Conservation (phyloP, 345 rosid species). For the Corchorus olitorius region DNA sequence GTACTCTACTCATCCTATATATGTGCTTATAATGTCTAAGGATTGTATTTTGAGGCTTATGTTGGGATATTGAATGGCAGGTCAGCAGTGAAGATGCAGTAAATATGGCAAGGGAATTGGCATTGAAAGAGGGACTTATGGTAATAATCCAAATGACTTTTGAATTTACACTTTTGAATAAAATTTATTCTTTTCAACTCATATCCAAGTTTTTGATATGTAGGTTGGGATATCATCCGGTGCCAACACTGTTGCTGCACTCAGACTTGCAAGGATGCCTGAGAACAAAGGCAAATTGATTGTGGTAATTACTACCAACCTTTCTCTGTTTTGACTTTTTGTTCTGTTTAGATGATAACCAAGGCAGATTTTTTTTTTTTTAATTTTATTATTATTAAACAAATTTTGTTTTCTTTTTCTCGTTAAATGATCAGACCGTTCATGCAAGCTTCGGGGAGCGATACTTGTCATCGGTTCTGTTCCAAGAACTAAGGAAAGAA, state of each 20-base stretch:
- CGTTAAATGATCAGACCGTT: conserved; percentile 54
- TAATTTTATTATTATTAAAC: too few relatives aligned
- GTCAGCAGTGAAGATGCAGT: conserved; percentile 91
- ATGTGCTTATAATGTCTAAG: not conserved
- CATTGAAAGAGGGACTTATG: conserved; percentile 94
- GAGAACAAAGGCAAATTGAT: conserved; percentile 96
- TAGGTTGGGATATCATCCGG: conserved; percentile 98
- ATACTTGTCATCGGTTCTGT: conserved; percentile 80
- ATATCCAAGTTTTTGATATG: not conserved
- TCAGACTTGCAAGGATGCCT: conserved; percentile 77
- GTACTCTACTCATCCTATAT: conserved; percentile 28
- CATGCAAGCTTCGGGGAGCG: conserved; percentile 97
- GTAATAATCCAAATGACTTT: conserved; percentile 37
- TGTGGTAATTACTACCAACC: conserved; percentile 57
- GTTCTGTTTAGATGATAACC: not conserved
- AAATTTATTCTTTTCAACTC: not conserved
- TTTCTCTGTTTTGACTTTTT: not conserved
- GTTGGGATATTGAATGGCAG: conserved; percentile 36
- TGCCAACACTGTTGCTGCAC: conserved; percentile 90
- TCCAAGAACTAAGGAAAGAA: conserved; percentile 83
- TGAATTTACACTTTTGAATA: not conserved
- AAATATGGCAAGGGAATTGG: conserved; percentile 92
- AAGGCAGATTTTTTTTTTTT: too few relatives aligned
- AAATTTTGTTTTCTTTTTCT: not conserved
- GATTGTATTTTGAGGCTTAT: conserved; percentile 1